These are phyloP conservation scores for Yamadazyma insecticola DNA, from an alignment of 805 yeast species.

Conservation along the genomic window DNA sequence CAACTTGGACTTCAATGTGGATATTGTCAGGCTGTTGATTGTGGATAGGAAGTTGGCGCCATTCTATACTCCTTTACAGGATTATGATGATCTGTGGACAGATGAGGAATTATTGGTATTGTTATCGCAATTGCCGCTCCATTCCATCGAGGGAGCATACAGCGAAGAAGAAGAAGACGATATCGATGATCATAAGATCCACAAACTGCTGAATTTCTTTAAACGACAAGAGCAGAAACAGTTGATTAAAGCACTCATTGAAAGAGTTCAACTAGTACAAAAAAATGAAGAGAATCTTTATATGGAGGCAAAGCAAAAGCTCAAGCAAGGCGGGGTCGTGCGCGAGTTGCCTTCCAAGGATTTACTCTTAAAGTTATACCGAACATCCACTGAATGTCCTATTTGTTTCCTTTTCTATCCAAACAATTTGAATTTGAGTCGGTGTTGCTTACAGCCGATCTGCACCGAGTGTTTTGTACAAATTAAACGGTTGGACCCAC, in stretches of 20 bases:
- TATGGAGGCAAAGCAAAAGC: slow-evolving; percentile 18
- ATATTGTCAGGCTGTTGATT: slow-evolving; percentile 67
- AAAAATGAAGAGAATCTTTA: slow-evolving; percentile 34
- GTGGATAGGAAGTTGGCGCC: slow-evolving; percentile 76
- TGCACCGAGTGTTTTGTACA: slow-evolving; percentile 97
- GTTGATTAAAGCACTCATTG: slow-evolving; percentile 36
- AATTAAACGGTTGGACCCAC: slow-evolving; percentile 87
- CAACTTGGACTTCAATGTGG: slow-evolving; percentile 68
- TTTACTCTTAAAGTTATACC: slow-evolving; percentile 57
- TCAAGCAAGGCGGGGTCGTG: too few species aligned
- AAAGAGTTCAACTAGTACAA: slow-evolving; percentile 23
- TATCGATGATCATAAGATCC: slow-evolving; percentile 54
- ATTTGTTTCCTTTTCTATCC: slow-evolving; percentile 91
- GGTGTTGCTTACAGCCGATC: slow-evolving; percentile 90
- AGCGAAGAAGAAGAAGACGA: slow-evolving; percentile 60
- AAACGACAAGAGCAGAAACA: slow-evolving; percentile 48
- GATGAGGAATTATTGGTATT: slow-evolving; percentile 56
- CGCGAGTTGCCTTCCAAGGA: slow-evolving; percentile 36
- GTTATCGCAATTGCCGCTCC: slow-evolving; percentile 50
- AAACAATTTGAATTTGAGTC: slow-evolving; percentile 63
- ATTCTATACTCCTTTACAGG: slow-evolving; percentile 84
- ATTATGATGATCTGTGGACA: slow-evolving; percentile 66
- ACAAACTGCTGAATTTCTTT: slow-evolving; percentile 42
- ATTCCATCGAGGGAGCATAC: slow-evolving; percentile 48
- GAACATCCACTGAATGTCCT: slow-evolving; percentile 79